A percentile compares a stretch with the other conserved stretches of the same genome.
Evolutionary conservation across 192 early-diverging fungal species (phyloP).

Genomic region (Coemansia sp.): DNA sequence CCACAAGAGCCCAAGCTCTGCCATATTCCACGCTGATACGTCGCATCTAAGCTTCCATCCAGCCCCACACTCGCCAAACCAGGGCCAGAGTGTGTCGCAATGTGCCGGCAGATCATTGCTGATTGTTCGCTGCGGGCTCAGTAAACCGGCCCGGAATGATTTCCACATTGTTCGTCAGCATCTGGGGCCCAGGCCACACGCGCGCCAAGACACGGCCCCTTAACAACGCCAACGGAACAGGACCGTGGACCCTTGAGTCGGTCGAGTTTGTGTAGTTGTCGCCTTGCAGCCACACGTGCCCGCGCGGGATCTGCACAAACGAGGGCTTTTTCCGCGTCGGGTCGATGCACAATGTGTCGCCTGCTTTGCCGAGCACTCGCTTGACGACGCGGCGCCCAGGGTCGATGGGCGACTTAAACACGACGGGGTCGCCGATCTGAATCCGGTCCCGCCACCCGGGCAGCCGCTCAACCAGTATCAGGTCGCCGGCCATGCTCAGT

Average conservation of each 20-base stretch:
- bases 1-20: too few relatives aligned
- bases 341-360: constrained; percentile 79
- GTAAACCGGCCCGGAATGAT: constrained; percentile 34
- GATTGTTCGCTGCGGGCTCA: background rate
- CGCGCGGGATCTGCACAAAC: constrained; percentile 77
- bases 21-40: too few relatives aligned
- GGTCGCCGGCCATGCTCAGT: constrained; percentile 78
- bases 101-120: background rate
- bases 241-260: constrained; percentile 87
- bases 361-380: constrained; percentile 77
- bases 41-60: too few relatives aligned
- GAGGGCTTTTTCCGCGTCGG: constrained; percentile 61
- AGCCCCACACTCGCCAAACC: too few relatives aligned
- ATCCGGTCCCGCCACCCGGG: constrained; percentile 53
- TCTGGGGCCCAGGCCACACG: constrained; percentile 42
- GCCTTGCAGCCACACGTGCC: constrained; percentile 89
- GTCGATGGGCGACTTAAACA: constrained; percentile 69
- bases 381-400: constrained; percentile 74
- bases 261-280: constrained; percentile 90
- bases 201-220: constrained; percentile 74
- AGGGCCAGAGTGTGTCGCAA: too few relatives aligned
- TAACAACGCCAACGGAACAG: constrained; percentile 79
- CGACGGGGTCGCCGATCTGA: constrained; percentile 75
- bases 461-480: constrained; percentile 72
- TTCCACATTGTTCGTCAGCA: constrained; percentile 25